Conservation (phyloP, 192 early-diverging fungal species). For the Chytriomyces sp. region DNA sequence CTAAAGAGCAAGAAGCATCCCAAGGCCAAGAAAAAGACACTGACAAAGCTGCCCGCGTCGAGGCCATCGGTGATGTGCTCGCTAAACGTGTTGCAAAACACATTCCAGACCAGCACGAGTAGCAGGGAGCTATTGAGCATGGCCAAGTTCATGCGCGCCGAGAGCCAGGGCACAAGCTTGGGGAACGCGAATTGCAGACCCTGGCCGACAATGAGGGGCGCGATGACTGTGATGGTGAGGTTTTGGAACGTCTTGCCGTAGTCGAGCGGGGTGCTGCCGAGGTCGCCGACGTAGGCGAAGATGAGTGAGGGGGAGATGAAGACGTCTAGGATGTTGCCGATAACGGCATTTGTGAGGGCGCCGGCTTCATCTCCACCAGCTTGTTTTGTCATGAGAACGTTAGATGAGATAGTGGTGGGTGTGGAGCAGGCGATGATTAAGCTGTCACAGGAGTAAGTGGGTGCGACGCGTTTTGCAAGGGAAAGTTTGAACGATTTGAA, state of each 20-base stretch:
- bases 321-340: slow-evolving; percentile 72
- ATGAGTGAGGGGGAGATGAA: slow-evolving; percentile 61
- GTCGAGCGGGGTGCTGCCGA: slow-evolving; percentile 44
- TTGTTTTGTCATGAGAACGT: slow-evolving; percentile 76
- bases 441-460: not conserved
- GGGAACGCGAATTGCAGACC: slow-evolving; percentile 31
- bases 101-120: slow-evolving; percentile 68
- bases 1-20: slow-evolving; percentile 57
- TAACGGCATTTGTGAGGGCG: slow-evolving; percentile 67
- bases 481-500: not conserved
- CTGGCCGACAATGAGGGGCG: slow-evolving; percentile 63
- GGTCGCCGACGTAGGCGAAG: slow-evolving; percentile 45
- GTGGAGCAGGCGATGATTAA: slow-evolving; percentile 65
- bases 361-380: slow-evolving; percentile 67
- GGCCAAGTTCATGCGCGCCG: slow-evolving; percentile 53
- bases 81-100: slow-evolving; percentile 72
- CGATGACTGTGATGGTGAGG: slow-evolving; percentile 63
- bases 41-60: slow-evolving; percentile 52
- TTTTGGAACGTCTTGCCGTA: slow-evolving; percentile 56
- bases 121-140: slow-evolving; percentile 61
- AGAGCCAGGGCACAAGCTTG: slow-evolving; percentile 47
- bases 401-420: slow-evolving; percentile 76
- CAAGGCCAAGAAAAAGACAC: slow-evolving; percentile 55
- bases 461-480: not conserved
- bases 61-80: slow-evolving; percentile 55